Percentiles rank a stretch among this genome's conserved stretches.
phyloP scores from a whole-genome alignment of 179 eudicot genomes.

The Vitellaria paradoxa region DNA sequence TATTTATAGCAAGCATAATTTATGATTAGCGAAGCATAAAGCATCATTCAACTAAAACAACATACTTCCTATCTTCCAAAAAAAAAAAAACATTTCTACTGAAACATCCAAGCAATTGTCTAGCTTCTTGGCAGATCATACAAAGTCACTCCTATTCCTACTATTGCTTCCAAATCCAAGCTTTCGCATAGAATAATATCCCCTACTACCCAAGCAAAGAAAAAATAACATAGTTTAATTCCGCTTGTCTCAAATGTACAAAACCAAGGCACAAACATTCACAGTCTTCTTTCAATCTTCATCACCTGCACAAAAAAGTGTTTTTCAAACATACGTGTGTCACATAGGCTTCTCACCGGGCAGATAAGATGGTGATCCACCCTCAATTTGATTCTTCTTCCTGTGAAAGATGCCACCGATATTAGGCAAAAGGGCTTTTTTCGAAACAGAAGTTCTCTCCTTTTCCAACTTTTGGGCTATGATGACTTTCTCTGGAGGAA shows the following conservation, averaged over 20 bases:
- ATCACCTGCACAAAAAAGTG: constrained; percentile 12
- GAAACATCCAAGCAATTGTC: constrained; percentile 11
- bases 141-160: constrained; percentile 7
- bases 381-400: constrained; percentile 66
- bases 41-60: no score
- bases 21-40: no score
- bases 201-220: background rate
- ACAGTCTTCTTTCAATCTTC: background rate
- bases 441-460: constrained; percentile 45
- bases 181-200: background rate
- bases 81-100: background rate
- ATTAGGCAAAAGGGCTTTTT: constrained; percentile 58
- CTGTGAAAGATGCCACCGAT: constrained; percentile 65
- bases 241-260: constrained; percentile 17
- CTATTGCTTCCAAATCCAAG: constrained; percentile 4
- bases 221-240: background rate
- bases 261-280: background rate
- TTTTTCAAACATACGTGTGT: constrained; percentile 7
- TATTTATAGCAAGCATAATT: no score
- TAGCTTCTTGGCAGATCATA: constrained; percentile 11
- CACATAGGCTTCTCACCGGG: constrained; percentile 42
- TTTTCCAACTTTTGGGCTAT: constrained; percentile 46
- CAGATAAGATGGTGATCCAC: constrained; percentile 63
- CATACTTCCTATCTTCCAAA: no score
- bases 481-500: constrained; percentile 22